These are phyloP conservation scores for Jasminum sambac DNA, from an alignment of 257 asterid genomes.

Conservation along the genomic window DNA sequence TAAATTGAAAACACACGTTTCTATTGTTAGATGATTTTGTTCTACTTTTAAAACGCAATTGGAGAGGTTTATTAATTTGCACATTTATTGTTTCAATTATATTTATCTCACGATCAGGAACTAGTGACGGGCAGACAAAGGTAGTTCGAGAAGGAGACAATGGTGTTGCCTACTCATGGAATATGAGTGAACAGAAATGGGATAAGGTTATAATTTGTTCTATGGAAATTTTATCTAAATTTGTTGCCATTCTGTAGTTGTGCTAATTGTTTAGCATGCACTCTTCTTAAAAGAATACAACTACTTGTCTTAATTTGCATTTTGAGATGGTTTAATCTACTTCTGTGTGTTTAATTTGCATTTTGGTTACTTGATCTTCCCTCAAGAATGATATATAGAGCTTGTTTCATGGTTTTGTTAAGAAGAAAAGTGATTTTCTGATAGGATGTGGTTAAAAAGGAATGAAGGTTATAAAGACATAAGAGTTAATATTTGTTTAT, in stretches of 20 bases:
- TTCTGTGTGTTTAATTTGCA: not conserved
- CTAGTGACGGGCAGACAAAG: conserved; percentile 93
- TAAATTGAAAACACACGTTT: not conserved
- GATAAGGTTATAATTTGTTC: conserved; percentile 61
- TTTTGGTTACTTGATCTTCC: not conserved
- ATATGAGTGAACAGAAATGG: conserved; percentile 79
- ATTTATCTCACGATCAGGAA: conserved; percentile 55
- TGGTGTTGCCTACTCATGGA: conserved; percentile 98
- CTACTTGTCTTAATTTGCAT: not conserved
- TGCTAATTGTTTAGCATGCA: conserved; percentile 13
- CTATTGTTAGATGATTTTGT: not conserved
- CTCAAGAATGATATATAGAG: not conserved
- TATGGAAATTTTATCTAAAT: not conserved
- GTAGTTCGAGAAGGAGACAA: conserved; percentile 96
- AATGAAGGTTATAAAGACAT: too few relatives aligned
- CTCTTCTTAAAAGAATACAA: not conserved
- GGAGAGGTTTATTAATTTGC: conserved; percentile 17
- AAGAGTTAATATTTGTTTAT: too few relatives aligned
- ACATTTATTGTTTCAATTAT: conserved; percentile 26
- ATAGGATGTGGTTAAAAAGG: too few relatives aligned
- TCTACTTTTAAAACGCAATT: conserved; percentile 11
- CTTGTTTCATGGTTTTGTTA: too few relatives aligned
- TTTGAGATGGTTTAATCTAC: conserved; percentile 6
- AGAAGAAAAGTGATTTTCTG: too few relatives aligned
- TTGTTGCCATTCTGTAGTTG: conserved; percentile 11